phyloP scores from a whole-genome alignment of 2,329 filamentous ascomycete genomes.

The Stagonosporopsis chrysanthemi region DNA sequence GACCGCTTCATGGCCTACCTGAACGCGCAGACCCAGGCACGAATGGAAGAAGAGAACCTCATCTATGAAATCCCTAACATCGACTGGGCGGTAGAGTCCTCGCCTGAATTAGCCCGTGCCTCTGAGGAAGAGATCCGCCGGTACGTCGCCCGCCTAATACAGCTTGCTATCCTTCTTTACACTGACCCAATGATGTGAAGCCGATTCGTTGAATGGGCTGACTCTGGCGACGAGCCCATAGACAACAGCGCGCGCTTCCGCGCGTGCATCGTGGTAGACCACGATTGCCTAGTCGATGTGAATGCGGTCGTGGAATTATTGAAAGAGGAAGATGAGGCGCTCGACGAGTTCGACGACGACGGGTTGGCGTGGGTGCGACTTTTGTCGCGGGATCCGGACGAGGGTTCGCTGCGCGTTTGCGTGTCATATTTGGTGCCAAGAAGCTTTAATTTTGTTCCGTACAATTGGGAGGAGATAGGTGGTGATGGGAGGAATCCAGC shows the following conservation, averaged over 20 bases:
- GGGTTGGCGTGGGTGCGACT: slow-evolving; percentile 7
- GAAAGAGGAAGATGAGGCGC: slow-evolving; percentile 8
- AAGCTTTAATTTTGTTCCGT: slow-evolving; percentile 8
- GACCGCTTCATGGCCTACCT: slow-evolving; percentile 20
- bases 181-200: slow-evolving; percentile 5
- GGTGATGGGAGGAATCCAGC: slow-evolving; percentile 4
- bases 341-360: slow-evolving; percentile 9
- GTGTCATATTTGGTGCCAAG: slow-evolving; percentile 13
- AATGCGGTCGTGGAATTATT: slow-evolving; percentile 10
- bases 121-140: slow-evolving; percentile 7
- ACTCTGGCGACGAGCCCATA: slow-evolving; percentile 5
- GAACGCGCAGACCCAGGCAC: slow-evolving; percentile 6
- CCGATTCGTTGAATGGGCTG: slow-evolving; percentile 5
- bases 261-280: slow-evolving; percentile 11
- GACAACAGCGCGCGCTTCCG: slow-evolving; percentile 11
- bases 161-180: slow-evolving; percentile 3
- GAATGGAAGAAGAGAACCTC: slow-evolving; percentile 7
- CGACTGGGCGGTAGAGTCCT: slow-evolving; percentile 19
- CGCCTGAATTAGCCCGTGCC: slow-evolving; percentile 1
- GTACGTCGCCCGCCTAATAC: slow-evolving; percentile 4
- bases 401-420: slow-evolving; percentile 8
- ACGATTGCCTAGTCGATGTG: slow-evolving; percentile 12
- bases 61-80: slow-evolving; percentile 10
- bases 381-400: background rate
- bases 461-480: slow-evolving; percentile 13